phyloP scores from a whole-genome alignment of 2,329 filamentous ascomycete species.

The Phaeosphaeriaceae sp. region DNA sequence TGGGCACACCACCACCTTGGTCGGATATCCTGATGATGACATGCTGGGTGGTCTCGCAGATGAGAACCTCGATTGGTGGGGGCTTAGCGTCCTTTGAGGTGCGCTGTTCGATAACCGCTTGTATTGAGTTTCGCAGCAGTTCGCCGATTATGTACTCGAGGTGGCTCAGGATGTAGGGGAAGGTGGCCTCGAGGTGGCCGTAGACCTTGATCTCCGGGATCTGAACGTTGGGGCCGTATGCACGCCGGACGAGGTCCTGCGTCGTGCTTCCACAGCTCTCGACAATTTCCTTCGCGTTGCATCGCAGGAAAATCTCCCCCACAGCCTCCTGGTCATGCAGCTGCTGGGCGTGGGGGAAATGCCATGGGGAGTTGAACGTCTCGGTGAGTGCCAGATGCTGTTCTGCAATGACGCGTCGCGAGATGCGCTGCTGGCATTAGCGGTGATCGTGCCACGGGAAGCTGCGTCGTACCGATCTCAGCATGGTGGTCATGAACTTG shows the following conservation, averaged over 20 bases:
- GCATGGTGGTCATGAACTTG: constrained; percentile 91
- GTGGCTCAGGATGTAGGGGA: constrained; percentile 95
- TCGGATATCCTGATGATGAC: constrained; percentile 97
- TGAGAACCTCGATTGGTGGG: constrained; percentile 89
- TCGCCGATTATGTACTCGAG: constrained; percentile 98
- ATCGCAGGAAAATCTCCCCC: constrained; percentile 93
- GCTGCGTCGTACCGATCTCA: constrained; percentile 74
- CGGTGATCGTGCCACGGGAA: not conserved
- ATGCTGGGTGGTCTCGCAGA: constrained; percentile 93
- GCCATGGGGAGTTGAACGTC: constrained; percentile 89
- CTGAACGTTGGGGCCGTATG: constrained; percentile 72
- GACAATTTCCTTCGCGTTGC: constrained; percentile 88
- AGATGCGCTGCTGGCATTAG: constrained; percentile 72
- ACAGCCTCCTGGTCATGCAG: constrained; percentile 79
- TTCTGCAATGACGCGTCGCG: constrained; percentile 93
- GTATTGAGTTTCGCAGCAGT: constrained; percentile 91
- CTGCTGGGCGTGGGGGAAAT: constrained; percentile 78
- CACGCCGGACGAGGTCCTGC: constrained; percentile 74
- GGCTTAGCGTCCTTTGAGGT: constrained; percentile 58
- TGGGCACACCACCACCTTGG: constrained; percentile 88
- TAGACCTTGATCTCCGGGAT: constrained; percentile 84
- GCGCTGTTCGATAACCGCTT: constrained; percentile 83
- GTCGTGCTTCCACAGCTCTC: constrained; percentile 81
- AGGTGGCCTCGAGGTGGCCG: constrained; percentile 87
- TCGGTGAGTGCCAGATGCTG: constrained; percentile 95